phyloP scores from a whole-genome alignment of 768 basidiomycete species.

The Leccinum aurantiacum region DNA sequence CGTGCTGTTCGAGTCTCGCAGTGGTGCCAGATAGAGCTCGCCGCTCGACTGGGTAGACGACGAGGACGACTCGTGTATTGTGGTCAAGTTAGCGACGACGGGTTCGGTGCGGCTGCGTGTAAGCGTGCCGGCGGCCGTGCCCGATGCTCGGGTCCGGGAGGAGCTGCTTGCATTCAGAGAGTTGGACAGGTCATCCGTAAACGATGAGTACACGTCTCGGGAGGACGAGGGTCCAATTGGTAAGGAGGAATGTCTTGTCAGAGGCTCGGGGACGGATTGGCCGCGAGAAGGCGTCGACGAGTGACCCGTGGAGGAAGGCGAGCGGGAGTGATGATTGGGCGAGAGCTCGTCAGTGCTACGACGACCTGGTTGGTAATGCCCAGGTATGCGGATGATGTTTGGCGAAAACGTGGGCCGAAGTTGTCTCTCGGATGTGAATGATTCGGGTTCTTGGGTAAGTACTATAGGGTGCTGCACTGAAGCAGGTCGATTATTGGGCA shows the following conservation, averaged over 20 bases:
- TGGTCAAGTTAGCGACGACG: constrained; percentile 23
- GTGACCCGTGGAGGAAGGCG: constrained; percentile 21
- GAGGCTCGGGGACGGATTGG: constrained; percentile 19
- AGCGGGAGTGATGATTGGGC: constrained; percentile 22
- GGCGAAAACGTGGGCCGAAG: constrained; percentile 68
- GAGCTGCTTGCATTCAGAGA: constrained; percentile 21
- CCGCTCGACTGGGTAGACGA: constrained; percentile 22
- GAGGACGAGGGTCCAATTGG: constrained; percentile 24
- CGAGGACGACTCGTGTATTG: constrained; percentile 27
- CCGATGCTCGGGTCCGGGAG: constrained; percentile 16
- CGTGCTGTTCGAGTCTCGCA: constrained; percentile 15
- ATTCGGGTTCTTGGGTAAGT: constrained; percentile 36
- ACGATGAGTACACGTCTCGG: constrained; percentile 19
- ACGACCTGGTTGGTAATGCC: constrained; percentile 46
- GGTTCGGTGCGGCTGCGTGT: constrained; percentile 34
- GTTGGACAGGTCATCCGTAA: constrained; percentile 29
- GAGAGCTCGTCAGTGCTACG: constrained; percentile 27
- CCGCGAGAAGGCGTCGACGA: constrained; percentile 20
- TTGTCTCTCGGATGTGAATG: constrained; percentile 50
- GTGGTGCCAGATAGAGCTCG: constrained; percentile 28
- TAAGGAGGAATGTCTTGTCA: constrained; percentile 27
- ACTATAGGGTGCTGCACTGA: constrained; percentile 11
- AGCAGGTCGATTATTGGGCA: constrained; percentile 9
- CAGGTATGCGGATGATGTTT: constrained; percentile 68
- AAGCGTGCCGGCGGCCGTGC: constrained; percentile 7